Conservation (phyloP, 352 stramenopile genomes). For the Phytophthora lateralis region DNA sequence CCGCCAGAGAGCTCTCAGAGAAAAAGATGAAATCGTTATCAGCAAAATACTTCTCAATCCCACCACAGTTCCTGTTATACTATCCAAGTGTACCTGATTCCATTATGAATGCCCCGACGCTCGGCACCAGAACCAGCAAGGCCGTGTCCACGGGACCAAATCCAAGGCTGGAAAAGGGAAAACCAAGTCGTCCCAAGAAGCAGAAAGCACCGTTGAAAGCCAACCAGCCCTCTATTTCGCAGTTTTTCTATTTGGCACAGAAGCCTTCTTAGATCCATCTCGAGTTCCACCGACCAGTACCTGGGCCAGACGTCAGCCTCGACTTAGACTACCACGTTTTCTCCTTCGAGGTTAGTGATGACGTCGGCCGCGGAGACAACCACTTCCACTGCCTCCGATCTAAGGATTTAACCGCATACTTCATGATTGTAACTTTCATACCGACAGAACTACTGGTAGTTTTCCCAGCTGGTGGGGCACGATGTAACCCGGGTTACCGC, state of each 20-base stretch:
- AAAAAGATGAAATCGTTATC: not conserved
- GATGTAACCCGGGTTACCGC: not conserved
- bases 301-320: too few relatives aligned
- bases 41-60: conserved; percentile 2
- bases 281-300: too few relatives aligned
- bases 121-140: not conserved
- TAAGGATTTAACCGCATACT: too few relatives aligned
- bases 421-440: too few relatives aligned
- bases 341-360: too few relatives aligned
- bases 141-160: not conserved
- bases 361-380: too few relatives aligned
- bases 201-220: conserved; percentile 3
- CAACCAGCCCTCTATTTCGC: conserved; percentile 10
- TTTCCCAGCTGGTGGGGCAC: not conserved
- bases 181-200: conserved; percentile 9
- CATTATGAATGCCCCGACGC: conserved; percentile 2
- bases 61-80: not conserved
- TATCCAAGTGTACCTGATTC: conserved; percentile 1
- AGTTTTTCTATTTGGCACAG: conserved; percentile 3
- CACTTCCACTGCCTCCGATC: too few relatives aligned
- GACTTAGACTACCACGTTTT: too few relatives aligned
- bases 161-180: not conserved
- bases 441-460: not conserved
- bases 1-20: not conserved
- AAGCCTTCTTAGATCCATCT: not conserved